phyloP scores from a whole-genome alignment of 2,329 filamentous ascomycete genomes.

The Ophioceras dolichostomum region DNA sequence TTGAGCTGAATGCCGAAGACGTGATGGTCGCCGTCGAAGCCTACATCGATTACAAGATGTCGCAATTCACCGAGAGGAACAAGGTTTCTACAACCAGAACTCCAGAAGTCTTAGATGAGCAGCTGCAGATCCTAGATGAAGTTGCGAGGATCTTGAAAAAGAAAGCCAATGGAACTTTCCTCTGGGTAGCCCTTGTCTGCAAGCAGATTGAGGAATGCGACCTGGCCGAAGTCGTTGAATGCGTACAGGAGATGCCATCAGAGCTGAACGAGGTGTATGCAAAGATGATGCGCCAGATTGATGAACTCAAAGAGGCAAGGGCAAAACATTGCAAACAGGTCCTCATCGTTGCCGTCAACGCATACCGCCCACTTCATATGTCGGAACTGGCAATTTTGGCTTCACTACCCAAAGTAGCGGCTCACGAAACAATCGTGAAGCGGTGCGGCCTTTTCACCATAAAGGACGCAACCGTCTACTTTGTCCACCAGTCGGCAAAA shows the following conservation, averaged over 20 bases:
- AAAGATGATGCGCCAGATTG: slow-evolving; percentile 23
- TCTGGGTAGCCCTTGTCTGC: background rate
- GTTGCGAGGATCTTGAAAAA: background rate
- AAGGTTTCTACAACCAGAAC: background rate
- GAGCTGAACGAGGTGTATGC: slow-evolving; percentile 17
- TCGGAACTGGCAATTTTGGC: slow-evolving; percentile 17
- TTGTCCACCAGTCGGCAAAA: slow-evolving; percentile 30
- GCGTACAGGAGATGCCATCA: background rate
- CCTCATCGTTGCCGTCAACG: slow-evolving; percentile 16
- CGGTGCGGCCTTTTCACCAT: slow-evolving; percentile 26
- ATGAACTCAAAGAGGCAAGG: slow-evolving; percentile 11
- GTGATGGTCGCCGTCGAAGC: slow-evolving; percentile 18
- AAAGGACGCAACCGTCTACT: slow-evolving; percentile 14
- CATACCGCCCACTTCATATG: slow-evolving; percentile 23
- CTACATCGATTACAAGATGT: slow-evolving; percentile 21
- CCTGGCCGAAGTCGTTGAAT: background rate
- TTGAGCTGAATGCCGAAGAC: slow-evolving; percentile 12
- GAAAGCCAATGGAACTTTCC: background rate
- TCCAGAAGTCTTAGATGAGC: background rate
- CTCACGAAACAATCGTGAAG: slow-evolving; percentile 14
- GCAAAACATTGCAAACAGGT: slow-evolving; percentile 17
- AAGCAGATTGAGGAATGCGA: background rate
- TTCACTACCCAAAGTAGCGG: background rate
- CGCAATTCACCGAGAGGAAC: slow-evolving; percentile 9
- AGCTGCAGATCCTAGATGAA: background rate